Percentiles rank a stretch among this genome's conserved stretches.
phyloP scores from a whole-genome alignment of 495 filamentous ascomycete genomes.

The Aspergillus ellipticus region DNA sequence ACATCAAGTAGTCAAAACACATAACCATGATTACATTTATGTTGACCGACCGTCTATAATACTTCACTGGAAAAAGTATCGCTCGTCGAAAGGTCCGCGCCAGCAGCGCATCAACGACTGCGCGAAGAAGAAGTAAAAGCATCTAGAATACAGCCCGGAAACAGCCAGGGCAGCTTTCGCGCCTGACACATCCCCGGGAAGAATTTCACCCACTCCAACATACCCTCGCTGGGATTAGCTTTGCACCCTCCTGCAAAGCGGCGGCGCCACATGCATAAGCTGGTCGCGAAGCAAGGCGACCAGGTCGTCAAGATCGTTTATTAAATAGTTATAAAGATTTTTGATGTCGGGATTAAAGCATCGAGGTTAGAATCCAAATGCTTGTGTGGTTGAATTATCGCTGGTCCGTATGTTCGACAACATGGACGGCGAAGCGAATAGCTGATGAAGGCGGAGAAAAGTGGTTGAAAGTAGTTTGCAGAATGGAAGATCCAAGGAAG shows the following conservation, averaged over 20 bases:
- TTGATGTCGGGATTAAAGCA: constrained; percentile 15
- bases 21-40: constrained; percentile 18
- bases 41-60: constrained; percentile 16
- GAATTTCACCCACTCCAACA: constrained; percentile 13
- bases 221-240: constrained; percentile 11
- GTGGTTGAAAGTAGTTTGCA: neutral
- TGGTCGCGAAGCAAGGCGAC: constrained; percentile 29
- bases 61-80: constrained; percentile 1
- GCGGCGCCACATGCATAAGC: constrained; percentile 20
- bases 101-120: neutral
- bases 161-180: neutral
- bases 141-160: constrained; percentile 22
- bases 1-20: constrained; percentile 4
- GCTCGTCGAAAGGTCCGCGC: neutral
- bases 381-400: neutral
- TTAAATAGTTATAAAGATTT: constrained; percentile 37
- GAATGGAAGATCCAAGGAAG: neutral
- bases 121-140: constrained; percentile 5
- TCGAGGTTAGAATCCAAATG: constrained; percentile 1
- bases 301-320: constrained; percentile 45
- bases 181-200: constrained; percentile 2
- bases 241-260: constrained; percentile 17
- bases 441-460: neutral
- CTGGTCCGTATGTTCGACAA: neutral
- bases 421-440: neutral